Conservation (phyloP, 768 basidiomycete species). For the Tulasnella sp. region DNA sequence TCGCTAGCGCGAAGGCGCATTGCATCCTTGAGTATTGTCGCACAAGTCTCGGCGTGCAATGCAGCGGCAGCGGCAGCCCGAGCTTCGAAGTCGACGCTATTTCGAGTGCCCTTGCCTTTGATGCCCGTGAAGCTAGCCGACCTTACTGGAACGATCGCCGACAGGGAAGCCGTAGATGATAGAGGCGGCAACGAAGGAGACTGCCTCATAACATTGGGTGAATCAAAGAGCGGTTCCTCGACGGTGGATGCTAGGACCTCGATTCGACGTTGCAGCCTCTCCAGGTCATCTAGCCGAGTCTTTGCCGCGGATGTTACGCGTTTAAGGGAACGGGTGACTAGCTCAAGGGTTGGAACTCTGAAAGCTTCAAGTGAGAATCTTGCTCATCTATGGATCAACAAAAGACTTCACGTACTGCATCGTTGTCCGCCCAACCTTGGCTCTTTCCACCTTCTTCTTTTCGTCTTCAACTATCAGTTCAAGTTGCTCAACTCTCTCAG, state of each 20-base stretch:
- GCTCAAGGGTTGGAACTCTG: constrained; percentile 81
- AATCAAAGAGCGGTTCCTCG: not conserved
- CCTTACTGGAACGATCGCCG: not conserved
- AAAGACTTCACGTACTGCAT: constrained; percentile 49
- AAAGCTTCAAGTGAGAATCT: not conserved
- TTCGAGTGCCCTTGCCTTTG: constrained; percentile 19
- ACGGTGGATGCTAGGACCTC: not conserved
- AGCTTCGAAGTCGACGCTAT: constrained; percentile 37
- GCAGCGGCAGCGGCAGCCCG: constrained; percentile 66
- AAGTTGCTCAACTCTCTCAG: constrained; percentile 70
- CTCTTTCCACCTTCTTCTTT: constrained; percentile 63
- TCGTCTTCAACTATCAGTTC: constrained; percentile 66
- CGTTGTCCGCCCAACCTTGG: constrained; percentile 56
- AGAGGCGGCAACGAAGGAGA: not conserved
- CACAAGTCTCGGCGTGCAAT: constrained; percentile 45
- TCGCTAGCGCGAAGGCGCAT: not conserved
- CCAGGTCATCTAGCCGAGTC: not conserved
- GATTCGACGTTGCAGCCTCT: not conserved
- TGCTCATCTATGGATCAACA: not conserved
- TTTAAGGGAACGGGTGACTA: constrained; percentile 75
- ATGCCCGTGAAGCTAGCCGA: not conserved
- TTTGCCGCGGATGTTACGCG: constrained; percentile 49
- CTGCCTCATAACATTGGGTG: not conserved
- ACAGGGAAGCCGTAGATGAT: not conserved
- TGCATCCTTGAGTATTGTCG: not conserved